Conservation (phyloP, 139 green algal species). For the Chlorella vulgaris region DNA sequence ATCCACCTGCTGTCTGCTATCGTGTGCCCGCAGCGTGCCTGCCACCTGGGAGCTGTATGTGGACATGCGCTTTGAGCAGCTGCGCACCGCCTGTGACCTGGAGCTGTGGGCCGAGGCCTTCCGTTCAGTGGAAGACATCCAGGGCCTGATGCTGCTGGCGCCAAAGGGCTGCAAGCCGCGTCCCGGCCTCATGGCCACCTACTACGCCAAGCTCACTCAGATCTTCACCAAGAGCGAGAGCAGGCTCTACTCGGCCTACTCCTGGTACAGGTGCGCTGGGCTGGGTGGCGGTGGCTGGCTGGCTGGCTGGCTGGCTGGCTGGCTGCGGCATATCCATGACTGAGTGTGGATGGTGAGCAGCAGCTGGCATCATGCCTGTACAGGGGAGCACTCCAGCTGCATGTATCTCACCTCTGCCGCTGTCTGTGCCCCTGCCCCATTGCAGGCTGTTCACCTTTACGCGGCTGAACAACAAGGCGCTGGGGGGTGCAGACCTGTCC, state of each 20-base stretch:
- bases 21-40: slow-evolving; percentile 51
- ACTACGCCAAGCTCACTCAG: slow-evolving; percentile 94
- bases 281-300: not conserved
- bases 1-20: not conserved
- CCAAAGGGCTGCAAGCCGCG: slow-evolving; percentile 86
- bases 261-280: slow-evolving; percentile 57
- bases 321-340: no score
- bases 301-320: not conserved
- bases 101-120: slow-evolving; percentile 99
- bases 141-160: slow-evolving; percentile 83
- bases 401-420: no score
- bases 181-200: slow-evolving; percentile 93
- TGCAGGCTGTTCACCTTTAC: slow-evolving; percentile 92
- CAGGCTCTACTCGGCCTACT: slow-evolving; percentile 94
- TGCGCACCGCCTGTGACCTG: slow-evolving; percentile 81
- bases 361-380: no score
- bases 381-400: no score
- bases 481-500: slow-evolving; percentile 73
- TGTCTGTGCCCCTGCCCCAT: not conserved
- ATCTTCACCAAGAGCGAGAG: slow-evolving; percentile 88
- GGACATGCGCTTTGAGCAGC: slow-evolving; percentile 97
- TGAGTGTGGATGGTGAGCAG: no score
- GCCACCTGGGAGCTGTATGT: slow-evolving; percentile 93
- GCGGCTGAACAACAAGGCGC: slow-evolving; percentile 85
- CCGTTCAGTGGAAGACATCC: slow-evolving; percentile 95